Evolutionary conservation across 2,329 filamentous ascomycete species (phyloP).

Genomic region (Fusarium torreyae): DNA sequence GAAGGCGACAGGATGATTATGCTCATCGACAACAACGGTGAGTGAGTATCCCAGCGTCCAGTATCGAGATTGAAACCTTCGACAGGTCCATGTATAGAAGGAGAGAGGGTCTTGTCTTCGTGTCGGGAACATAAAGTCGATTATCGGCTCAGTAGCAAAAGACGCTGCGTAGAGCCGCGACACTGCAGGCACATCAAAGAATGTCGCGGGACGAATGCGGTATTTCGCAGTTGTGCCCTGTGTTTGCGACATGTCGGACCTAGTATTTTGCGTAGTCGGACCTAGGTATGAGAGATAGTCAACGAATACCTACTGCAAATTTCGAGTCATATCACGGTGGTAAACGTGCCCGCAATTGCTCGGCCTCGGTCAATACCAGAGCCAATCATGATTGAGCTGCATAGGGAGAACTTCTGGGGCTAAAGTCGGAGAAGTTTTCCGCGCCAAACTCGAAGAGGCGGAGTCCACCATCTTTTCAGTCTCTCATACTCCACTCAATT

Average conservation of each 20-base stretch:
- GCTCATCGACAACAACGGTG: slow-evolving; percentile 6
- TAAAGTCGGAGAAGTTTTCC: no score
- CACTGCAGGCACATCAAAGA: slow-evolving; percentile 11
- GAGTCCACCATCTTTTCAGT: no score
- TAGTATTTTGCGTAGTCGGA: no score
- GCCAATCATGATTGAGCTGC: no score
- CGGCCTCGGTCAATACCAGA: no score
- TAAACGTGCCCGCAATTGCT: no score
- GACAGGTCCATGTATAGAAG: slow-evolving; percentile 3
- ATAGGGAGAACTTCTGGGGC: no score
- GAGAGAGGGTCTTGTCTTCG: not conserved
- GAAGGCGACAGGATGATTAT: slow-evolving; percentile 9
- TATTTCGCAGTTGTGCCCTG: not conserved
- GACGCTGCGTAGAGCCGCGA: slow-evolving; percentile 10
- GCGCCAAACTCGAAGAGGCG: no score
- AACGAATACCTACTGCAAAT: no score
- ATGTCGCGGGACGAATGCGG: slow-evolving; percentile 8
- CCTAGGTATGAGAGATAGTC: no score
- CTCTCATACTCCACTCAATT: no score
- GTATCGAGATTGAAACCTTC: slow-evolving; percentile 15
- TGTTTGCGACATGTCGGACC: not conserved
- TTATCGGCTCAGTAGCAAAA: slow-evolving; percentile 2
- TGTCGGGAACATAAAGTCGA: slow-evolving; percentile 12
- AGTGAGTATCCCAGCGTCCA: slow-evolving; percentile 19
- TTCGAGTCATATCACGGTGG: no score